Evolutionary conservation across 108 stramenopile species (phyloP), one percentile per base, ranked within the genome.

Genomic region (Chaetoceros muelleri): DNA sequence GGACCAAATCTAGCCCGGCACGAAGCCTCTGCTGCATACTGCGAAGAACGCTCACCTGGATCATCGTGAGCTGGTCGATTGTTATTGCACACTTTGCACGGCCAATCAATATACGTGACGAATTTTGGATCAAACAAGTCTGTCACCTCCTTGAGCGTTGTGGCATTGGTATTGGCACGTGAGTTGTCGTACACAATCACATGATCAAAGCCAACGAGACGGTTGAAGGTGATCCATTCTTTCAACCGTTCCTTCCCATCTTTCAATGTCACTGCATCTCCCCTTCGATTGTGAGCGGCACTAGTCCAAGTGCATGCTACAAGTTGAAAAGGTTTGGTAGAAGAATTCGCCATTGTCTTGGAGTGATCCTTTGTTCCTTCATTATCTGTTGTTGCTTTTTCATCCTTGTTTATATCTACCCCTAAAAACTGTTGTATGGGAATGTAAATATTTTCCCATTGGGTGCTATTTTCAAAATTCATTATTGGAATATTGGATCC

Each of bases 121-220:
- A 50, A 21, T 55, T 65, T 54, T 28, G 64, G 26, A 7, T 46
- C 19, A 62, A 69, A 74, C n/a, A 52, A 26, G 44, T 73, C 30
- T 18, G 60, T 52, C 13, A 81, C 67, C 7, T 29, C 28, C 13
- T 47, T 60, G 8, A 70, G 57, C 1, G 65, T 67, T 13, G 48
- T 61, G n/a, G 48, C 62, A 48, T 63, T 40, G 20, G 60, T 31
- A 17, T 60, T 56, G 19, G 66, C 55, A 28, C 67, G 65, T 8
- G 84, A 70, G 50, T 91, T 91, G 64, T 91, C 90, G 57, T 84
- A 91, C 8, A 91, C 66, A 60, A 74, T 72, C n/a, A 91, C 69
- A 52, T 87, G 90, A 75, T 91, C 90, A 48, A 84, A 79, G 1
- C 76, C 76, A 16, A 74, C 83, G 48, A 81, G 63, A n/a, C 49